Base-by-base conservation (phyloP, 1,284 basidiomycete species). In the Ustilago nuda region DNA sequence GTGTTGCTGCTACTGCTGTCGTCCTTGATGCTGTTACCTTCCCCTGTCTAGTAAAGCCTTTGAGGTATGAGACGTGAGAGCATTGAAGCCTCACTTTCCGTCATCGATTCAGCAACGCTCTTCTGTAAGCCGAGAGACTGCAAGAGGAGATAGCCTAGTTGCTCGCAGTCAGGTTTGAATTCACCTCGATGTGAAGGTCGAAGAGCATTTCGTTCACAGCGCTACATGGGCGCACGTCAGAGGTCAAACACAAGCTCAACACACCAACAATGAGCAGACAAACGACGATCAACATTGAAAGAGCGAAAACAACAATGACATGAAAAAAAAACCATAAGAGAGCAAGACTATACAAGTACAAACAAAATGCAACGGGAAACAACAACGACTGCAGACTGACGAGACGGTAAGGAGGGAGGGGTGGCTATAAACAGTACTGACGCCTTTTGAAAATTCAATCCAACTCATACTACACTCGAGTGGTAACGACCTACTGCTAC, bases 251-350 rank as follows among this genome's bases (percentile, higher is more conserved):
- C 45, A 27, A 6, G 9, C n/a, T 23, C 2, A 17, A 53, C 19
- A 33, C 8, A 56, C 53, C 8, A 41, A 62, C 12, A 17, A 19
- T 45, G 9, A 19, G 19, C 11, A 39, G 23, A 27, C 8, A 27
- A 50, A 32, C 23, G 12, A 50, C 48, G 48, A 50, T 50, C 48
- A 50, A 50, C 48, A 50, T 50, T 33, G 55, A 15, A 45, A 56
- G 27, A 41, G 12, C 12, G 17, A 52, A 30, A 39, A 15, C 17
- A 11, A 45, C 43, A 19, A 45, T 45, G 43, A 45, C n/a, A 45
- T 45, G 43, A 45, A 7, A 32, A 15, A 32, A 4, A 50, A 2
- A 50, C 19, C 8, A 32, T 30, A 50, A 13, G 8, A 50, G 9
- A 30, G 27, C 46, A 23, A 48, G 13, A 50, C 23, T 50, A 50